A percentile compares a stretch with the other conserved stretches of the same genome.
These are phyloP conservation scores for Cordyceps farinosa DNA, from an alignment of 2,329 filamentous ascomycete species.

Conservation along the genomic window DNA sequence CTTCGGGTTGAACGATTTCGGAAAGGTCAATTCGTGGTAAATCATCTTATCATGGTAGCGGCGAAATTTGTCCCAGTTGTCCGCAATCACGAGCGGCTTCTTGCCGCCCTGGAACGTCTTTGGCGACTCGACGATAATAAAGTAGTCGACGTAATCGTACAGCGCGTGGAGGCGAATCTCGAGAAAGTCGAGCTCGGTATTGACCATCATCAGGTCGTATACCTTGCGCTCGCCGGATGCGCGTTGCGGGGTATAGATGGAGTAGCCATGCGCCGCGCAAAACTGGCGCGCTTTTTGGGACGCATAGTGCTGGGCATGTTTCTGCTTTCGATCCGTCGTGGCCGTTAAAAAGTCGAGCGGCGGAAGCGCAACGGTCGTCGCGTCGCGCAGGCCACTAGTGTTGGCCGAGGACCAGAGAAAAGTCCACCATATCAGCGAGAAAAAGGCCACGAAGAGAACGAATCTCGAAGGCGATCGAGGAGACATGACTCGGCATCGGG, in stretches of 20 bases:
- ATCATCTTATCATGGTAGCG: slow-evolving; percentile 59
- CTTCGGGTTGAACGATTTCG: slow-evolving; percentile 35
- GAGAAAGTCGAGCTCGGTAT: slow-evolving; percentile 62
- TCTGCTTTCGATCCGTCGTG: slow-evolving; percentile 9
- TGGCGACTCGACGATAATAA: slow-evolving; percentile 58
- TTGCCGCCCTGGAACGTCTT: slow-evolving; percentile 55
- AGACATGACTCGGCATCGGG: neutral
- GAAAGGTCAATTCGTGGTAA: slow-evolving; percentile 51
- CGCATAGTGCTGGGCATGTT: slow-evolving; percentile 26
- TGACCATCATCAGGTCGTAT: slow-evolving; percentile 58
- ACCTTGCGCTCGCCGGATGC: slow-evolving; percentile 29
- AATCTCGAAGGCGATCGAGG: slow-evolving; percentile 5
- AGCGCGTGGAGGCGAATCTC: slow-evolving; percentile 60
- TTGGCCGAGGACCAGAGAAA: neutral
- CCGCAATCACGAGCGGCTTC: slow-evolving; percentile 52
- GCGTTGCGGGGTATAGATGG: slow-evolving; percentile 27
- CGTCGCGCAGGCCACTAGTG: neutral
- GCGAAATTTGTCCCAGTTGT: slow-evolving; percentile 50
- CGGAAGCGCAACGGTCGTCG: slow-evolving; percentile 5
- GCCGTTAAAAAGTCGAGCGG: slow-evolving; percentile 14
- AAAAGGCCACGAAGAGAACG: neutral
- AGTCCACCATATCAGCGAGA: slow-evolving; percentile 4
- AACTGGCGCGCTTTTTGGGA: slow-evolving; percentile 29
- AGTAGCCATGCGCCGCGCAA: slow-evolving; percentile 33
- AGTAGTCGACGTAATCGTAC: slow-evolving; percentile 59